Base-by-base conservation (phyloP, 768 basidiomycete genomes). In the Boletus rubescentipes region DNA sequence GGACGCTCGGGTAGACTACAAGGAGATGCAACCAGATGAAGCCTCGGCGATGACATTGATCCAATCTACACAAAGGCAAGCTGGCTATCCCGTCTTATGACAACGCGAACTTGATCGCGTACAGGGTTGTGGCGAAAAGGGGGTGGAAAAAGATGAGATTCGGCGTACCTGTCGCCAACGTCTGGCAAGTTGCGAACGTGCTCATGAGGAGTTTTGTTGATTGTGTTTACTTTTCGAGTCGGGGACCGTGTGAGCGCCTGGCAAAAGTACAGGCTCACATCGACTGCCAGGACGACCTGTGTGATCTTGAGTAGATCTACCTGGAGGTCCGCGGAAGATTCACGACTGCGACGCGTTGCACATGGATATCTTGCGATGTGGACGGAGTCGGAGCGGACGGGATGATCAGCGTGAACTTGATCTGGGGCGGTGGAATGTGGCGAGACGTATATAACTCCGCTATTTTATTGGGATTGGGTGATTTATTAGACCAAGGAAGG, bases 281-380 rank as follows among this genome's bases (percentile, higher is more conserved):
- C 54, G 56, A 65, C 39, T 46, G 55, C 45, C 31, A 62, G 66
- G 57, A 62, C 49, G 57, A 62, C 57, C 38, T 44, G 34, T 6
- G 48, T 60, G 52, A 66, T 68, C 66, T 60, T 8, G 54, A 43
- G 37, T 2, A 63, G 56, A 63, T 68, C 66, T 66, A 49, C 54
- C 53, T 58, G 58, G 64, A 66, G 42, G 67, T 66, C 65, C 65
- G 65, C 65, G 65, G 65, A 61, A 66, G 67, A 66, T 68, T 66
- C 65, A 68, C 65, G 54, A 34, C 37, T 51, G 58, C 50, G 63
- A 68, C 60, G 48, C 53, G 58, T 36, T 54, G 42, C 65, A 59
- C 67, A 66, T 66, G 65, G 66, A 61, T 68, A 61, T 66, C 65
- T 66, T 61, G 67, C 65, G 65, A 66, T 58, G 51, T 61, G 46